These are phyloP conservation scores for Candida adriatica DNA, from an alignment of 805 yeast species.

Conservation along the genomic window DNA sequence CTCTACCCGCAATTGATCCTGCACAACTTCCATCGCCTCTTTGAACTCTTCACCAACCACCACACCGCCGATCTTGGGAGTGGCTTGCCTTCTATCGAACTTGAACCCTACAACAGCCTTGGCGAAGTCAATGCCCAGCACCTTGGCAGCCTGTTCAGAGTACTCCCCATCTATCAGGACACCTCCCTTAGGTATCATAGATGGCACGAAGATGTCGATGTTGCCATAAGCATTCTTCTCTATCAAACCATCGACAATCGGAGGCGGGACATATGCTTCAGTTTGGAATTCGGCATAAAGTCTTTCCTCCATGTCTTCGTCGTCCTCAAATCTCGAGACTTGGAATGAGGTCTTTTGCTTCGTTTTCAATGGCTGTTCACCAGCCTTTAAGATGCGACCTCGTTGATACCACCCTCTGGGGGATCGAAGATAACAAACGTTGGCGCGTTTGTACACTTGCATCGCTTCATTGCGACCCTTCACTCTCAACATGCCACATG, in stretches of 20 bases:
- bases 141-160: slow-evolving; percentile 64
- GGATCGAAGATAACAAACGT: slow-evolving; percentile 57
- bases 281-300: slow-evolving; percentile 80
- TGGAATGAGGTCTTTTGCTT: slow-evolving; percentile 26
- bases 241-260: slow-evolving; percentile 49
- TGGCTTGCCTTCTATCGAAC: slow-evolving; percentile 47
- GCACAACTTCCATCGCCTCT: slow-evolving; percentile 52
- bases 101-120: slow-evolving; percentile 86
- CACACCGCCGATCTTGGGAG: slow-evolving; percentile 67
- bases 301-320: slow-evolving; percentile 46
- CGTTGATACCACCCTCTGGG: slow-evolving; percentile 82
- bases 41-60: slow-evolving; percentile 57
- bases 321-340: slow-evolving; percentile 18
- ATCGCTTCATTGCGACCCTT: slow-evolving; percentile 37
- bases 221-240: slow-evolving; percentile 78
- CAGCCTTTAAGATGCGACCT: slow-evolving; percentile 70
- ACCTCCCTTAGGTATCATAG: slow-evolving; percentile 84
- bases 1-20: slow-evolving; percentile 42
- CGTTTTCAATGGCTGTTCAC: slow-evolving; percentile 56
- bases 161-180: slow-evolving; percentile 46
- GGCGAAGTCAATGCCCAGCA: slow-evolving; percentile 71
- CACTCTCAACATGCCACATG: slow-evolving; percentile 66
- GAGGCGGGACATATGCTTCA: slow-evolving; percentile 56
- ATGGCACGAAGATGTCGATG: slow-evolving; percentile 67
- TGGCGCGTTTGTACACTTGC: slow-evolving; percentile 61